A percentile compares a stretch with the other conserved stretches of the same genome.
Evolutionary conservation across 768 basidiomycete genomes (phyloP).

Genomic region (Rhodotorula taiwanensis): DNA sequence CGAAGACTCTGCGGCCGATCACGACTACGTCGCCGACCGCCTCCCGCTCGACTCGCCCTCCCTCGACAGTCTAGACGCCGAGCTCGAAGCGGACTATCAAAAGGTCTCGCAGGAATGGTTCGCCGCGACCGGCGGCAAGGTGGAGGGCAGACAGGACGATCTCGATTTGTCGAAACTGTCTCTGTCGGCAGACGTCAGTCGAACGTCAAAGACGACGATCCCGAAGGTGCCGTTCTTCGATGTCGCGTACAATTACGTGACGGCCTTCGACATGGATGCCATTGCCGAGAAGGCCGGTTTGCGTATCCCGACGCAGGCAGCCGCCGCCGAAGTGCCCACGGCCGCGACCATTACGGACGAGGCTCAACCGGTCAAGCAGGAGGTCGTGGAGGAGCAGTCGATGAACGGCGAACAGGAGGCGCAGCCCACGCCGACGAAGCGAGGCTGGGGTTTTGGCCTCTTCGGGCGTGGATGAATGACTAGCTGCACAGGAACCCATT

Average conservation of each 20-base stretch:
- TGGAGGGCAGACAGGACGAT: neutral
- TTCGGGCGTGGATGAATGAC: constrained; percentile 12
- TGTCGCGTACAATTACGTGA: constrained; percentile 85
- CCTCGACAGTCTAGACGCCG: constrained; percentile 54
- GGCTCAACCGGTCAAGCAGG: neutral
- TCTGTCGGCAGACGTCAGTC: too few species aligned
- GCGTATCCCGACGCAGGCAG: neutral
- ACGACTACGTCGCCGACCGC: constrained; percentile 44
- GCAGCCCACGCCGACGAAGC: constrained; percentile 11
- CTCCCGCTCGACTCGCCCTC: constrained; percentile 50
- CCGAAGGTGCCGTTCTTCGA: constrained; percentile 92
- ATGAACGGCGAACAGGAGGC: constrained; percentile 1
- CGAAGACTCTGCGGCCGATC: constrained; percentile 33
- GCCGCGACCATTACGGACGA: neutral
- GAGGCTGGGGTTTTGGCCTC: constrained; percentile 22
- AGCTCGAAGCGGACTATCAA: constrained; percentile 50
- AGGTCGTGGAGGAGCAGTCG: neutral
- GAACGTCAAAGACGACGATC: constrained; percentile 50
- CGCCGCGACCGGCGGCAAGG: constrained; percentile 21
- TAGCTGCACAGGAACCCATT: too few species aligned
- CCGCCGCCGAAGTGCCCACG: too few species aligned
- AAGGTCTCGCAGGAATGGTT: constrained; percentile 54
- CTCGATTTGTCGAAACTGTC: neutral
- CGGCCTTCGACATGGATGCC: constrained; percentile 48
- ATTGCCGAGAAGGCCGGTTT: constrained; percentile 25